Percentiles rank a stretch among this genome's conserved stretches.
Conservation (phyloP, 352 stramenopile genomes). For the Globisporangium ultimum region DNA sequence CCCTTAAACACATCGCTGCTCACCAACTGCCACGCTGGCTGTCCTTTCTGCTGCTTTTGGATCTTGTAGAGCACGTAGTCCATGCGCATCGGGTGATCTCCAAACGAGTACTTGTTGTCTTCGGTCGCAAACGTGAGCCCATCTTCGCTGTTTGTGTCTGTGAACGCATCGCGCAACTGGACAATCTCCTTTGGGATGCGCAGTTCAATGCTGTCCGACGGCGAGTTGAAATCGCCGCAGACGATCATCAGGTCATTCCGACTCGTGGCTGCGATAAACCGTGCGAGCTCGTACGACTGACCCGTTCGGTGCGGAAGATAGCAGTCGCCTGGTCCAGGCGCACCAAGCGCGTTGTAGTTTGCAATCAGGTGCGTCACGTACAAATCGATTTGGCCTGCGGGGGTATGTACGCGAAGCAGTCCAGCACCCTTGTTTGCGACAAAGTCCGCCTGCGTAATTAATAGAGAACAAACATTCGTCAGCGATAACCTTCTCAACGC, state of each 20-base stretch:
- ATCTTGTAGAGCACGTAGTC: constrained; percentile 83
- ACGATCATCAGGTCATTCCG: constrained; percentile 56
- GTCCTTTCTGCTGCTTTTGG: constrained; percentile 9
- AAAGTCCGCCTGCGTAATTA: constrained; percentile 43
- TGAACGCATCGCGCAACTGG: constrained; percentile 63
- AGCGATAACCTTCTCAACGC: neutral
- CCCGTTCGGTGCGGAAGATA: constrained; percentile 65
- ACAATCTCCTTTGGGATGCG: constrained; percentile 49
- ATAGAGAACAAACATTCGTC: neutral
- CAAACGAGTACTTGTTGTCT: constrained; percentile 81
- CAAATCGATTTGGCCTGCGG: constrained; percentile 57
- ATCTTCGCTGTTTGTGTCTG: constrained; percentile 58
- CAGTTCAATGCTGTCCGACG: constrained; percentile 67
- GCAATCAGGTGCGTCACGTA: constrained; percentile 78
- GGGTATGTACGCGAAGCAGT: constrained; percentile 57
- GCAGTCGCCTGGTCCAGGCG: constrained; percentile 57
- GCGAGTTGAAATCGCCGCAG: constrained; percentile 82
- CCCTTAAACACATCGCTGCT: constrained; percentile 71
- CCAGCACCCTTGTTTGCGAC: constrained; percentile 79
- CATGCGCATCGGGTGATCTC: constrained; percentile 83
- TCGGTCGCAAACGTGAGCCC: constrained; percentile 70
- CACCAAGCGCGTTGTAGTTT: constrained; percentile 76
- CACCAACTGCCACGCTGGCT: constrained; percentile 40
- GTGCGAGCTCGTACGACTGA: constrained; percentile 72
- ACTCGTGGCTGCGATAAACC: constrained; percentile 62